A percentile compares a stretch with the other conserved stretches of the same genome.
Evolutionary conservation across 805 yeast genomes (phyloP).

Genomic region (Wickerhamia fluorescens): DNA sequence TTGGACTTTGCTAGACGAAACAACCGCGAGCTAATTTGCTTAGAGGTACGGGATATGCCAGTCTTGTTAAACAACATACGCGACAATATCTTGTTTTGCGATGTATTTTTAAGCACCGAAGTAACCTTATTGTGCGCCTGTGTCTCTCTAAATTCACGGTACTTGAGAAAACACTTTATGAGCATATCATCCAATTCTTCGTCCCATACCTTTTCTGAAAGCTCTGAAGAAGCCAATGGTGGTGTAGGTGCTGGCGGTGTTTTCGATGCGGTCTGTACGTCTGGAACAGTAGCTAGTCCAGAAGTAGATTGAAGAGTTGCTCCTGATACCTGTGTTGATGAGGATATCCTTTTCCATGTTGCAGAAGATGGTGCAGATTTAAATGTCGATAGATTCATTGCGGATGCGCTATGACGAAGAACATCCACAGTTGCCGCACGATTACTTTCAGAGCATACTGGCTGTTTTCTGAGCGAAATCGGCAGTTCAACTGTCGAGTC

Average conservation of each 20-base stretch:
- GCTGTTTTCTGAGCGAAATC: slow-evolving; percentile 4
- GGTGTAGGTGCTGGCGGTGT: too few species aligned
- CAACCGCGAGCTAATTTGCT: slow-evolving; percentile 28
- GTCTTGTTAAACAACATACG: slow-evolving; percentile 33
- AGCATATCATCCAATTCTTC: slow-evolving; percentile 28
- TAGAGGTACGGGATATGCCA: slow-evolving; percentile 28
- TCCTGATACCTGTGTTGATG: not conserved
- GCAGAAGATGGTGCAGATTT: slow-evolving; percentile 2
- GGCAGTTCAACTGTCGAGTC: slow-evolving; percentile 26
- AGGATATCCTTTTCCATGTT: too few species aligned
- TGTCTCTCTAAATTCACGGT: slow-evolving; percentile 22
- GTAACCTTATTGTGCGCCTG: slow-evolving; percentile 13
- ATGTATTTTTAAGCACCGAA: slow-evolving; percentile 22
- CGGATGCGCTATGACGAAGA: too few species aligned
- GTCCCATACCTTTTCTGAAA: slow-evolving; percentile 30
- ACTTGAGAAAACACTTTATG: slow-evolving; percentile 28
- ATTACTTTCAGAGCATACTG: too few species aligned
- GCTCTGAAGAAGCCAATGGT: too few species aligned
- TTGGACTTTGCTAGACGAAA: slow-evolving; percentile 21
- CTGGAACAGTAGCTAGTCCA: slow-evolving; percentile 2
- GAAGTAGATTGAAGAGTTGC: slow-evolving; percentile 2
- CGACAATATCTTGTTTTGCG: slow-evolving; percentile 33
- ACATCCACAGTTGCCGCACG: too few species aligned
- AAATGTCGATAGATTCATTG: not conserved
- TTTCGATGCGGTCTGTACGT: slow-evolving; percentile 3